These are phyloP conservation scores for Hylodesmum podocarpum DNA, from an alignment of 306 rosid genomes.

Conservation along the genomic window DNA sequence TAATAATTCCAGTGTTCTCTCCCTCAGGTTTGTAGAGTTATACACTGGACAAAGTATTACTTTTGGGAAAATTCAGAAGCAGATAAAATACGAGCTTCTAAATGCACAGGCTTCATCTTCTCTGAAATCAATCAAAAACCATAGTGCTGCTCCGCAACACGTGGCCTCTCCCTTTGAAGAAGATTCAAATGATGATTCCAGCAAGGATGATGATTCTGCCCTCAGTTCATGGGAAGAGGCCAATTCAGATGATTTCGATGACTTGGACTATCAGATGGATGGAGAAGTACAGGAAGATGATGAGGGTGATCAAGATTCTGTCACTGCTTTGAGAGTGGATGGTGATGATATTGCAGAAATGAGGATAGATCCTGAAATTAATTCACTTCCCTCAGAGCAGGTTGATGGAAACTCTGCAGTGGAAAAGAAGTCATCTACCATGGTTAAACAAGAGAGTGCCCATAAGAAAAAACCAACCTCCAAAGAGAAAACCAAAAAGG, in stretches of 20 bases:
- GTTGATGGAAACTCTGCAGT: slow-evolving; percentile 24
- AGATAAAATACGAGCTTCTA: slow-evolving; percentile 68
- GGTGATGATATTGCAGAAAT: slow-evolving; percentile 31
- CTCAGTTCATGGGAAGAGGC: slow-evolving; percentile 37
- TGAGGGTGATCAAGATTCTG: slow-evolving; percentile 34
- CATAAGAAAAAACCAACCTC: slow-evolving; percentile 35
- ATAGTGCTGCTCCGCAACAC: slow-evolving; percentile 13
- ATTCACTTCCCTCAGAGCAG: slow-evolving; percentile 37
- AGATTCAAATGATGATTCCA: slow-evolving; percentile 22
- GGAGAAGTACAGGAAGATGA: slow-evolving; percentile 34
- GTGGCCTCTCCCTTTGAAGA: slow-evolving; percentile 34
- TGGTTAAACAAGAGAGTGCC: slow-evolving; percentile 39
- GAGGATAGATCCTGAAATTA: slow-evolving; percentile 25
- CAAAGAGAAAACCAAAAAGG: slow-evolving; percentile 45
- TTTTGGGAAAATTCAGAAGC: slow-evolving; percentile 81
- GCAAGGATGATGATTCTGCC: slow-evolving; percentile 32
- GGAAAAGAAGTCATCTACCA: slow-evolving; percentile 35
- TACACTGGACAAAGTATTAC: slow-evolving; percentile 53
- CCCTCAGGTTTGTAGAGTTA: slow-evolving; percentile 60
- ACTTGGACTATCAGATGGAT: slow-evolving; percentile 27
- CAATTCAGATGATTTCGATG: slow-evolving; percentile 41
- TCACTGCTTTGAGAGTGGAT: slow-evolving; percentile 25
- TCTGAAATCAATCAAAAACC: slow-evolving; percentile 17
- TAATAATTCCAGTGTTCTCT: neutral
- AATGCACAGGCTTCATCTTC: slow-evolving; percentile 33